phyloP scores from a whole-genome alignment of 176 grass and related monocot genomes.

The Aegilops sharonensis region DNA sequence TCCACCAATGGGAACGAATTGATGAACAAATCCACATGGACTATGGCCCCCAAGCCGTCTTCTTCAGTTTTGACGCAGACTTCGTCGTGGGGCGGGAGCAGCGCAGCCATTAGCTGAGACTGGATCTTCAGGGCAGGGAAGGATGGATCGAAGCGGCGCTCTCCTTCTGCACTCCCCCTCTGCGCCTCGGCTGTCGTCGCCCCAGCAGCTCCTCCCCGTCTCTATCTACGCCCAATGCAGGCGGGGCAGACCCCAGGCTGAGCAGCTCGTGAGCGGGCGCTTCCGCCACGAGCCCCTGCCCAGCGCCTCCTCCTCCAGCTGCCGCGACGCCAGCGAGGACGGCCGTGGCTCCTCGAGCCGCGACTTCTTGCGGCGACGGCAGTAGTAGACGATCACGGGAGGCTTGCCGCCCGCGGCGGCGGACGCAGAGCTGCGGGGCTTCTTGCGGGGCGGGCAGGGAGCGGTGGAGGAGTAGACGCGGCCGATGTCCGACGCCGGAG shows the following conservation, averaged over 20 bases:
- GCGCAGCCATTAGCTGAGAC: no score
- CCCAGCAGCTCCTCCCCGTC: background rate
- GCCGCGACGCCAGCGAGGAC: background rate
- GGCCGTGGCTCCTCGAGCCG: slow-evolving; percentile 11
- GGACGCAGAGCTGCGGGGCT: background rate
- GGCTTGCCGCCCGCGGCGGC: background rate
- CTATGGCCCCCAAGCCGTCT: no score
- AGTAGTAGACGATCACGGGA: slow-evolving; percentile 38
- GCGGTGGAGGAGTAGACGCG: slow-evolving; percentile 68
- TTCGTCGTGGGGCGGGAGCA: no score
- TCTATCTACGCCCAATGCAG: slow-evolving; percentile 28
- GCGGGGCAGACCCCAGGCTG: slow-evolving; percentile 29
- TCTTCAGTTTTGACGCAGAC: no score
- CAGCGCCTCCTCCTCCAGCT: slow-evolving; percentile 4
- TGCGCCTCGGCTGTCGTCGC: background rate
- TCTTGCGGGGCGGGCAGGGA: slow-evolving; percentile 42
- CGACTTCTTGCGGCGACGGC: slow-evolving; percentile 33
- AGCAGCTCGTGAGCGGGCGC: slow-evolving; percentile 43
- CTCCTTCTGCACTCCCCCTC: slow-evolving; percentile 23
- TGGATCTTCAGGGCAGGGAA: no score
- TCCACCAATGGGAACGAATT: no score
- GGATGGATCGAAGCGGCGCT: background rate
- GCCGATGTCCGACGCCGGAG: slow-evolving; percentile 14
- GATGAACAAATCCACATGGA: no score
- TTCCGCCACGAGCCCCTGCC: slow-evolving; percentile 31